Percentiles rank a stretch among this genome's conserved stretches.
Conservation (phyloP, 352 stramenopile genomes). For the Phytophthora agathidicida region DNA sequence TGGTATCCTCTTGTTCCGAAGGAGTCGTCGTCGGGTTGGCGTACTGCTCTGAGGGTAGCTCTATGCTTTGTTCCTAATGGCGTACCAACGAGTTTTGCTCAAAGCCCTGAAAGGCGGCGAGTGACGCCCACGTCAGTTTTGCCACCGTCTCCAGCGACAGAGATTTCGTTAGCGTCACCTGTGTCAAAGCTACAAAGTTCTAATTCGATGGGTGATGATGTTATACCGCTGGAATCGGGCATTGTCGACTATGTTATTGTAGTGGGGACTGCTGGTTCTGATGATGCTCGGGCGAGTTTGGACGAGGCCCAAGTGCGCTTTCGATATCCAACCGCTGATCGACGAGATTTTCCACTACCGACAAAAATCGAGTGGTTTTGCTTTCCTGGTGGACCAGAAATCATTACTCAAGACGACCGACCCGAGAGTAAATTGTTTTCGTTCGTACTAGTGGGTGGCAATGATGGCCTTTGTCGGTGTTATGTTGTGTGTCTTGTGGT, state of each 20-base stretch:
- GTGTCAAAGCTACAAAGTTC: constrained; percentile 32
- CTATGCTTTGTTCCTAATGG: constrained; percentile 66
- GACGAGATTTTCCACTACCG: constrained; percentile 66
- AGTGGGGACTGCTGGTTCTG: constrained; percentile 38
- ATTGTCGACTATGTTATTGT: constrained; percentile 85
- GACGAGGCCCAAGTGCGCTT: constrained; percentile 70
- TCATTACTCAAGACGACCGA: constrained; percentile 47
- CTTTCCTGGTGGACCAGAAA: constrained; percentile 73
- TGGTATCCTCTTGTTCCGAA: constrained; percentile 78
- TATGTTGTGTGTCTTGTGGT: constrained; percentile 78
- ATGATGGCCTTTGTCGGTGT: constrained; percentile 72
- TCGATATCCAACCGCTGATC: constrained; percentile 62
- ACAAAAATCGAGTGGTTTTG: constrained; percentile 93
- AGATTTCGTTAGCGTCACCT: constrained; percentile 45
- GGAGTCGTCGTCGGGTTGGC: constrained; percentile 51
- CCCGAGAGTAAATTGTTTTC: constrained; percentile 73
- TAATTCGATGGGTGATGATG: constrained; percentile 1
- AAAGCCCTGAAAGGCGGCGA: constrained; percentile 24
- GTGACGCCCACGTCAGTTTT: constrained; percentile 27
- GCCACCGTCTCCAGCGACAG: constrained; percentile 16
- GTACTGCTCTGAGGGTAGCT: constrained; percentile 72
- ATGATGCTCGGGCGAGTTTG: background rate
- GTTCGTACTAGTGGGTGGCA: constrained; percentile 78
- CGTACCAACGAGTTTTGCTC: constrained; percentile 6
- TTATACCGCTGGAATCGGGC: constrained; percentile 55